phyloP scores from a whole-genome alignment of 768 basidiomycete genomes.

The Russula emetica region DNA sequence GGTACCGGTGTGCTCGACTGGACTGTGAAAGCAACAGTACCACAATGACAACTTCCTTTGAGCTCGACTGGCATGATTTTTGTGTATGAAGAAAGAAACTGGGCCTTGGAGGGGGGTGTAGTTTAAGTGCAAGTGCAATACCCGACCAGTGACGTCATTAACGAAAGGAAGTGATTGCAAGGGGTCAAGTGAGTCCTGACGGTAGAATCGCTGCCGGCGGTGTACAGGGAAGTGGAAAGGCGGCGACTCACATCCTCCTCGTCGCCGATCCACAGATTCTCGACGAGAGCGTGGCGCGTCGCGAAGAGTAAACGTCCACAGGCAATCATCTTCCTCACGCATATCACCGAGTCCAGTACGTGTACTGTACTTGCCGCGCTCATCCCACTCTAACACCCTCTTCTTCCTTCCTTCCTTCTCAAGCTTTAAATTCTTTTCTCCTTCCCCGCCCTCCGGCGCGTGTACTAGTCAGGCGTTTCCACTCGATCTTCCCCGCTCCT shows the following conservation, averaged over 20 bases:
- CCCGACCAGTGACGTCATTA: background rate
- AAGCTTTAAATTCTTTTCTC: background rate
- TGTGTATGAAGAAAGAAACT: background rate
- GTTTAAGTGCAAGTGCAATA: no score
- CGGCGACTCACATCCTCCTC: slow-evolving; percentile 49
- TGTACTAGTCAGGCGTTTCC: slow-evolving; percentile 61
- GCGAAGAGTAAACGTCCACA: slow-evolving; percentile 60
- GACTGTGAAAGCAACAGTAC: slow-evolving; percentile 36
- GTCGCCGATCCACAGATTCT: slow-evolving; percentile 87
- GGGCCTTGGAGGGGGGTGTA: no score
- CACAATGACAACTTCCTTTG: slow-evolving; percentile 39
- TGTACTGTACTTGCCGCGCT: background rate
- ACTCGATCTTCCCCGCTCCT: slow-evolving; percentile 57
- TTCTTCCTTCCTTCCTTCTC: no score
- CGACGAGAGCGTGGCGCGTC: slow-evolving; percentile 71
- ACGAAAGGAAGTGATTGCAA: no score
- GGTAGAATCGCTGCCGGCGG: no score
- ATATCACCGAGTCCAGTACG: slow-evolving; percentile 70
- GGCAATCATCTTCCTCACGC: slow-evolving; percentile 71
- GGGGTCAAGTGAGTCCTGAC: no score
- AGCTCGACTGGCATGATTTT: slow-evolving; percentile 52
- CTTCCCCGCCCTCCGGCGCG: no score
- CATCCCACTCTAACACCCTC: no score
- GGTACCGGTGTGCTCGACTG: slow-evolving; percentile 54
- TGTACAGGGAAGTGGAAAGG: slow-evolving; percentile 12